Percentiles rank a stretch among this genome's conserved stretches.
Evolutionary conservation across 495 filamentous ascomycete genomes (phyloP).

Genomic region (Pyronema omphalodes): DNA sequence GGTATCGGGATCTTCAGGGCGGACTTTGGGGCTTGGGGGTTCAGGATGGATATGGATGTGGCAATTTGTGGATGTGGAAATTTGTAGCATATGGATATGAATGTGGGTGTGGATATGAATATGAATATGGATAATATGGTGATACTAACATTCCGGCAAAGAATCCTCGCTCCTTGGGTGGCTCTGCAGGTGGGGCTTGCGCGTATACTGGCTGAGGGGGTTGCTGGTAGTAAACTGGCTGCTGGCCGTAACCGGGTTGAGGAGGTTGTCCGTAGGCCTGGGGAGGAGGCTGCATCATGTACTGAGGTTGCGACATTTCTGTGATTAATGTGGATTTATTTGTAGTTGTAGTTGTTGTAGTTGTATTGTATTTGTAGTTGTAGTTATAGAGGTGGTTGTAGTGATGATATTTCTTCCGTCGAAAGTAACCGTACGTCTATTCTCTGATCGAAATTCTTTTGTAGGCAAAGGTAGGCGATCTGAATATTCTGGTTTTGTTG

Average conservation of each 20-base stretch:
- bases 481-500: too few relatives aligned
- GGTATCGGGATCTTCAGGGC: background rate
- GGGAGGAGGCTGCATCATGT: background rate
- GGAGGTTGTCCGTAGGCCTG: background rate
- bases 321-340: background rate
- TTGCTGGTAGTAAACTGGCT: background rate
- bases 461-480: too few relatives aligned
- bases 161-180: background rate
- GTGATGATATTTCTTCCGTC: background rate
- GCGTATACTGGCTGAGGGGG: background rate
- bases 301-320: background rate
- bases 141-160: conserved; percentile 1
- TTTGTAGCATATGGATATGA: too few relatives aligned
- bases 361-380: background rate
- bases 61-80: too few relatives aligned
- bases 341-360: background rate
- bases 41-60: too few relatives aligned
- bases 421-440: background rate
- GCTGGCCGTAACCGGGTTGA: background rate
- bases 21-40: too few relatives aligned
- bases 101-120: too few relatives aligned
- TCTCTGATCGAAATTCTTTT: too few relatives aligned
- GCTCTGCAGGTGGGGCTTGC: background rate
- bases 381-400: background rate
- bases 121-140: too few relatives aligned